phyloP scores from a whole-genome alignment of 441 rosid genomes.

The Syzygium syzygioides region DNA sequence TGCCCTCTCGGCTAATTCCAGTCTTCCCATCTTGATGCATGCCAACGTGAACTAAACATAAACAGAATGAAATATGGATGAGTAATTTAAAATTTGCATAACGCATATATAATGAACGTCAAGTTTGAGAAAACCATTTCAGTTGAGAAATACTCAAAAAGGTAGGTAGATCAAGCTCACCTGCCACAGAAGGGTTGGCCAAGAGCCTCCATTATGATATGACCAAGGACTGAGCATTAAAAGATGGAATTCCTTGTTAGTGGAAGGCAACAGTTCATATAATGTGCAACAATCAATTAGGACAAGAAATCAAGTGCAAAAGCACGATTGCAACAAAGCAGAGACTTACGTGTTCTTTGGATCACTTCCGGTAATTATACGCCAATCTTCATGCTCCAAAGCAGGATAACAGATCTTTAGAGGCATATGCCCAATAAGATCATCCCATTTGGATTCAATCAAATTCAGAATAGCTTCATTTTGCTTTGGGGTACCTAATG shows the following conservation, averaged over 20 bases:
- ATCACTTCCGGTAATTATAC: conserved; percentile 14
- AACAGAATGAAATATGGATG: background rate
- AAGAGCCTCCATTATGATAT: conserved; percentile 18
- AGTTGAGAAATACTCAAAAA: background rate
- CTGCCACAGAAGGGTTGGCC: conserved; percentile 17
- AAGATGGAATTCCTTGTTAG: background rate
- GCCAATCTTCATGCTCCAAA: conserved; percentile 13
- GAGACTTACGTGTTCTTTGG: conserved; percentile 14
- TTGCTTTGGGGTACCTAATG: conserved; percentile 13
- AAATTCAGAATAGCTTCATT: conserved; percentile 6
- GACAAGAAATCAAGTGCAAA: background rate
- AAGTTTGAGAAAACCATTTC: background rate
- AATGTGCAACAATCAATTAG: background rate
- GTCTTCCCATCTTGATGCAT: conserved; percentile 16
- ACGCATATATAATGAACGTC: background rate
- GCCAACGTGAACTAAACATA: conserved; percentile 12
- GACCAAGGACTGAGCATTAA: conserved; percentile 7
- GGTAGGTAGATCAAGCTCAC: background rate
- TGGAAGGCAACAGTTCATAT: background rate
- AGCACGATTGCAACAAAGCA: background rate
- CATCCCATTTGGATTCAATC: conserved; percentile 15
- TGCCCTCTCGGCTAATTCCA: conserved; percentile 10
- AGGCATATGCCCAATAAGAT: conserved; percentile 14
- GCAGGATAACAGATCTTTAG: conserved; percentile 17
- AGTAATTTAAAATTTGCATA: background rate